Percentiles rank a stretch among this genome's conserved stretches.
These are phyloP conservation scores for Podaxis pistillaris DNA, from an alignment of 768 basidiomycete species.

Conservation along the genomic window DNA sequence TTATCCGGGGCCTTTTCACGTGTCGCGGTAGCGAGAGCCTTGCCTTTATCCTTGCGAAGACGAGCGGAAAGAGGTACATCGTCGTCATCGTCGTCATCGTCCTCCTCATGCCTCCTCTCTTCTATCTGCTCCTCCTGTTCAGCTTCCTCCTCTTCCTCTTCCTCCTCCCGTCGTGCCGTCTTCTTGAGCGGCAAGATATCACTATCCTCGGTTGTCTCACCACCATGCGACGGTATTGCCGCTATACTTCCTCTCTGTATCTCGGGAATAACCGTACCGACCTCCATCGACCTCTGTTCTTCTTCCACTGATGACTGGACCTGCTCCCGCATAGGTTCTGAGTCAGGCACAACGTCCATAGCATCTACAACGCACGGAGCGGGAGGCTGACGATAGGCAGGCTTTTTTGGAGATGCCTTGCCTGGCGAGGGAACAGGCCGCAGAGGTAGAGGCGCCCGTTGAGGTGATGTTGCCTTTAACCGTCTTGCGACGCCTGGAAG, in stretches of 20 bases:
- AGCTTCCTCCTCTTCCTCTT: conserved; percentile 21
- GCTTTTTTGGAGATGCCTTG: not conserved
- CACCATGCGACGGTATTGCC: not conserved
- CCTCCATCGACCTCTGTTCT: not conserved
- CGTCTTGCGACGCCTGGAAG: conserved; percentile 17
- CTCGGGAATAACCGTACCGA: not conserved
- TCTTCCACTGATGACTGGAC: not conserved
- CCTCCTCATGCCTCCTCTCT: not conserved
- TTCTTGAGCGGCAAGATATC: conserved; percentile 8
- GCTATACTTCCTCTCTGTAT: not conserved
- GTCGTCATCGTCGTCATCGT: conserved; percentile 14
- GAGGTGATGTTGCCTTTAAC: not conserved
- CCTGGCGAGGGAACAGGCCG: not conserved
- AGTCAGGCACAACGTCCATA: conserved; percentile 61
- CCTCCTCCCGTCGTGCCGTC: conserved; percentile 3
- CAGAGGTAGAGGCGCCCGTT: conserved; percentile 9
- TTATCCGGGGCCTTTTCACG: not conserved
- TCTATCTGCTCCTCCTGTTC: not conserved
- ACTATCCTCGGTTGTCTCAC: conserved; percentile 8
- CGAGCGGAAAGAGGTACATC: conserved; percentile 16
- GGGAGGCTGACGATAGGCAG: conserved; percentile 5
- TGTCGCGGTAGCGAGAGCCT: conserved; percentile 8
- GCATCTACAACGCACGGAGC: conserved; percentile 22
- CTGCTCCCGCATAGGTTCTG: conserved; percentile 47
- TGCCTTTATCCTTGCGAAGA: conserved; percentile 7